phyloP scores from a whole-genome alignment of 2,329 filamentous ascomycete genomes.

The Shiraia bambusicola region DNA sequence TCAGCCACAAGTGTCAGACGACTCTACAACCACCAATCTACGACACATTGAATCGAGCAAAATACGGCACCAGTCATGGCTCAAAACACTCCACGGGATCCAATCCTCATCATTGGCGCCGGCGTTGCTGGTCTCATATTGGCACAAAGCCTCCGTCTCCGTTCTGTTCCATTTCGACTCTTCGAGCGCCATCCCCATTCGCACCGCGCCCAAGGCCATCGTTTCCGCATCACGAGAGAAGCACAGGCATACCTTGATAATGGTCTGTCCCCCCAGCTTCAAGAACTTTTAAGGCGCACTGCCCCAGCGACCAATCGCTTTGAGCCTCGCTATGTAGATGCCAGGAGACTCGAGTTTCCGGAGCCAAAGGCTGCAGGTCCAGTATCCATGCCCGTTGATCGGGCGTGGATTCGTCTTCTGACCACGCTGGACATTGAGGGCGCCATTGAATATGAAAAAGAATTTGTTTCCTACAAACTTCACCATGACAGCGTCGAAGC shows the following conservation, averaged over 20 bases:
- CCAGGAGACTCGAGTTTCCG: conserved; percentile 6
- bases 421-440: conserved; percentile 26
- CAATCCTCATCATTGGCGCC: conserved; percentile 12
- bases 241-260: conserved; percentile 1
- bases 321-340: conserved; percentile 13
- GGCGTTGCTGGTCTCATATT: conserved; percentile 13
- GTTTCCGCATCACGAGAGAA: conserved; percentile 12
- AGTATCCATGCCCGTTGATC: conserved; percentile 25
- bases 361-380: conserved; percentile 3
- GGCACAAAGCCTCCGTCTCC: conserved; percentile 12
- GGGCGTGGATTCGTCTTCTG: conserved; percentile 35
- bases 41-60: too few relatives aligned
- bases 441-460: conserved; percentile 27
- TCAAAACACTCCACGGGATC: conserved; percentile 1
- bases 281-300: conserved; percentile 6
- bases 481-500: conserved; percentile 11
- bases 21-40: too few relatives aligned
- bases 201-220: conserved; percentile 11
- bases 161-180: conserved; percentile 12
- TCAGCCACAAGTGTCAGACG: too few relatives aligned
- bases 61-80: not conserved
- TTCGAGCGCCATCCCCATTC: conserved; percentile 10
- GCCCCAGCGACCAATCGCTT: conserved; percentile 3
- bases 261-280: conserved; percentile 7
- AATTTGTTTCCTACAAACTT: conserved; percentile 6